Evolutionary conservation across 1,284 basidiomycete genomes (phyloP), one percentile per base, ranked within the genome.

Genomic region (Caloboletus firmus): DNA sequence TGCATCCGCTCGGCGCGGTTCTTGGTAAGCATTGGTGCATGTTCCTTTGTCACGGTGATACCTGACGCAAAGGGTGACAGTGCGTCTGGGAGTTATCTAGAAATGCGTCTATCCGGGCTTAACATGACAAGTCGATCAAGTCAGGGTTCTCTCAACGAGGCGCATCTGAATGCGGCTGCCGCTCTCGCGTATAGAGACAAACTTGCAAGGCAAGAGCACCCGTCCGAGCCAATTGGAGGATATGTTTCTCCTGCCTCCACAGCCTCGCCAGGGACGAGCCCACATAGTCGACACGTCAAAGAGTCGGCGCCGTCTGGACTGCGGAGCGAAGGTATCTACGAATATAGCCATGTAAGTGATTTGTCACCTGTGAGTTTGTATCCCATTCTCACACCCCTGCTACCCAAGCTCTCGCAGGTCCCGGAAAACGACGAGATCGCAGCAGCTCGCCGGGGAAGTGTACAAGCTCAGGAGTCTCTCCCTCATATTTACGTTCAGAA

Each of bases 81-180:
- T 56, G 64, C 61, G 49, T 68, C 73, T 30, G 70, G 70, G 45
- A 59, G 59, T 42, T 78, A 74, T 63, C 64, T 80, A 22, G 74
- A 76, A 39, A 68, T 77, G 59, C 65, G 67, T 2, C 73, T 82
- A 70, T 78, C 78, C 5, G 73, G 72, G 30, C 73, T 83, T 43
- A 80, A 78, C 63, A 74, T 81, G 56, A 74, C 59, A 62, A 58
- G 67, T 52, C 65, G 63, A 35, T 67, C 67, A 24, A 72, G 65
- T 44, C 65, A 66, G 43, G 60, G 66, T 22, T 66, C 62, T 1
- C 62, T 68, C 52, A 63, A 64, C 15, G 68, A 72, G 51, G 60
- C 60, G 26, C 61, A 61, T 44, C 35, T 72, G 47, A 60, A 44
- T 9, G 41, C 59, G 28, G 60, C 57, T 42, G 46, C 55, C 37